phyloP scores from a whole-genome alignment of 2,329 filamentous ascomycete genomes.

The Bipolaris gigantea region DNA sequence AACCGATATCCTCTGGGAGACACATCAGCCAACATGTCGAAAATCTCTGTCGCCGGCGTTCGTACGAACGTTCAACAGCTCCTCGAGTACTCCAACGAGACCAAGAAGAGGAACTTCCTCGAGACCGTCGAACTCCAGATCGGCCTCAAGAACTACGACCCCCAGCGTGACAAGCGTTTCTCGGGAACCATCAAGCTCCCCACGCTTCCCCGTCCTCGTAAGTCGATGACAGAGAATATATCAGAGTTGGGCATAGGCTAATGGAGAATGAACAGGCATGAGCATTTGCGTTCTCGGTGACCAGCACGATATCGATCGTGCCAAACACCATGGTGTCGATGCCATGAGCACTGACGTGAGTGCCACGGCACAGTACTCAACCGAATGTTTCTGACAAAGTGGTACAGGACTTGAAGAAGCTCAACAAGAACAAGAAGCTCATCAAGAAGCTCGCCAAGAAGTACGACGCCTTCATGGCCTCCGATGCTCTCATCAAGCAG shows the following conservation, averaged over 20 bases:
- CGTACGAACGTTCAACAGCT: slow-evolving; percentile 91
- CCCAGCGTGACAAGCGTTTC: slow-evolving; percentile 99
- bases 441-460: slow-evolving; percentile 99
- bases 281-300: slow-evolving; percentile 73
- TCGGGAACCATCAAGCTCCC: slow-evolving; percentile 97
- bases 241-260: slow-evolving; percentile 4
- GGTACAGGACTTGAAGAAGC: slow-evolving; percentile 88
- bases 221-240: slow-evolving; percentile 3
- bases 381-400: slow-evolving; percentile 9
- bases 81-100: slow-evolving; percentile 91
- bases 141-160: slow-evolving; percentile 61
- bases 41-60: slow-evolving; percentile 91
- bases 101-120: slow-evolving; percentile 98
- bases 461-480: slow-evolving; percentile 99
- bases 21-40: slow-evolving; percentile 65
- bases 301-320: slow-evolving; percentile 99
- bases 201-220: slow-evolving; percentile 73
- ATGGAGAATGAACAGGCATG: slow-evolving; percentile 24
- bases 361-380: background rate
- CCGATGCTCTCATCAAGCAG: slow-evolving; percentile 98
- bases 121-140: slow-evolving; percentile 78
- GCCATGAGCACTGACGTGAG: slow-evolving; percentile 84
- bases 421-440: slow-evolving; percentile 99
- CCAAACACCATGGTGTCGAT: slow-evolving; percentile 98
- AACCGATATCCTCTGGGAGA: slow-evolving; percentile 53